Conservation (phyloP, 2,329 filamentous ascomycete genomes). For the Xylaria sp. region DNA sequence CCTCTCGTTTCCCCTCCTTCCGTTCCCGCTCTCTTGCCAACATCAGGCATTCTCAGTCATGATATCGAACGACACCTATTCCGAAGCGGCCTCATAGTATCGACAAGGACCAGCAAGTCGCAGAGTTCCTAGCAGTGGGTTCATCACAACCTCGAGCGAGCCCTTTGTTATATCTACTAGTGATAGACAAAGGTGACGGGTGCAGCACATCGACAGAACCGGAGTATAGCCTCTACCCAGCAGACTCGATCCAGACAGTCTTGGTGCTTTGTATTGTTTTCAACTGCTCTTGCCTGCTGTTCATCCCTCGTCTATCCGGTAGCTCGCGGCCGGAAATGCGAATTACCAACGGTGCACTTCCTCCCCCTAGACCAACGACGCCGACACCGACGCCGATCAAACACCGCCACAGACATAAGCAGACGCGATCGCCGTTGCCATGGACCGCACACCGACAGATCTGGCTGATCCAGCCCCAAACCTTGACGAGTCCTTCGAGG, state of each 20-base stretch:
- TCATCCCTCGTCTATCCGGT: constrained; percentile 15
- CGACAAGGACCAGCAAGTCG: not conserved
- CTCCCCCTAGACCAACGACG: constrained; percentile 12
- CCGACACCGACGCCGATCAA: not conserved
- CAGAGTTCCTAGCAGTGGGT: not conserved
- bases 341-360: constrained; percentile 18
- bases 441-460: constrained; percentile 41
- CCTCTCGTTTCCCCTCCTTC: not conserved
- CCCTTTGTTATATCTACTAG: constrained; percentile 7
- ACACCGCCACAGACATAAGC: not conserved
- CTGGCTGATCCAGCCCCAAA: constrained; percentile 40
- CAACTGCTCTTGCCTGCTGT: not conserved
- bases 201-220: constrained; percentile 8
- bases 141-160: constrained; percentile 1
- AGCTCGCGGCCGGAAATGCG: constrained; percentile 20
- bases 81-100: not conserved
- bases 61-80: not conserved
- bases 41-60: not conserved
- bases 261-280: constrained; percentile 11
- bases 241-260: not conserved
- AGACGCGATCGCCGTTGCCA: constrained; percentile 26
- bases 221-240: not conserved
- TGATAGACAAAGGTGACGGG: constrained; percentile 9
- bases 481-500: constrained; percentile 34
- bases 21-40: not conserved